These are phyloP conservation scores for Hypomontagnella submonticulosa DNA, from an alignment of 495 filamentous ascomycete genomes.

Conservation along the genomic window DNA sequence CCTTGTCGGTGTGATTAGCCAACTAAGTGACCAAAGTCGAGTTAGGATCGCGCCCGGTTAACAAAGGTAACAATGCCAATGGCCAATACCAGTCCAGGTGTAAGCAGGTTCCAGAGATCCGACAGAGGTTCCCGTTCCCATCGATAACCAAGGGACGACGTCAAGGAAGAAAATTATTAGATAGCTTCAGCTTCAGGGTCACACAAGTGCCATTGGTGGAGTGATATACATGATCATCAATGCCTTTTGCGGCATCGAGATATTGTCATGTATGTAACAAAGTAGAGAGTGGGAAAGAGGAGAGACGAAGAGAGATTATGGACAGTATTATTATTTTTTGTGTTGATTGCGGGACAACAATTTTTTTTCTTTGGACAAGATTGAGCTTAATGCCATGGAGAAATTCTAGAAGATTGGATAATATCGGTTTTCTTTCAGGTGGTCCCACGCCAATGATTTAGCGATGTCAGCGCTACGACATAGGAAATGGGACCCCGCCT, in stretches of 20 bases:
- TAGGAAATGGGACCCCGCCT: constrained; percentile 21
- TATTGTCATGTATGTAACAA: constrained; percentile 31
- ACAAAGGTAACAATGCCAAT: constrained; percentile 20
- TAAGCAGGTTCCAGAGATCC: constrained; percentile 37
- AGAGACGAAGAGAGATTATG: background rate
- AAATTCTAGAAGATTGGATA: constrained; percentile 40
- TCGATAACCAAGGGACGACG: constrained; percentile 20
- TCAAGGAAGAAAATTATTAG: constrained; percentile 10
- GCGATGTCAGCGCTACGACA: constrained; percentile 35
- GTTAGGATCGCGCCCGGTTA: constrained; percentile 10
- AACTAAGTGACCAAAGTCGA: constrained; percentile 13
- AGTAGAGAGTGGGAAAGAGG: background rate
- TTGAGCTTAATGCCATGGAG: background rate
- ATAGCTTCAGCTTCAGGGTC: constrained; percentile 18
- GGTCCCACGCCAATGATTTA: constrained; percentile 38
- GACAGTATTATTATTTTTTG: background rate
- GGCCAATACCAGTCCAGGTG: constrained; percentile 22
- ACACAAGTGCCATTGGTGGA: constrained; percentile 43
- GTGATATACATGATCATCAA: constrained; percentile 44
- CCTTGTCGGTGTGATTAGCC: background rate
- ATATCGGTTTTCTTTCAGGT: constrained; percentile 33
- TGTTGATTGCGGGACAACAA: constrained; percentile 4
- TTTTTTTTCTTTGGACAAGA: background rate
- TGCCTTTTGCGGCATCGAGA: constrained; percentile 42
- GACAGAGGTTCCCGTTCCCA: constrained; percentile 23